Conservation (phyloP, 805 yeast genomes). For the Kluyveromyces lactis region DNA sequence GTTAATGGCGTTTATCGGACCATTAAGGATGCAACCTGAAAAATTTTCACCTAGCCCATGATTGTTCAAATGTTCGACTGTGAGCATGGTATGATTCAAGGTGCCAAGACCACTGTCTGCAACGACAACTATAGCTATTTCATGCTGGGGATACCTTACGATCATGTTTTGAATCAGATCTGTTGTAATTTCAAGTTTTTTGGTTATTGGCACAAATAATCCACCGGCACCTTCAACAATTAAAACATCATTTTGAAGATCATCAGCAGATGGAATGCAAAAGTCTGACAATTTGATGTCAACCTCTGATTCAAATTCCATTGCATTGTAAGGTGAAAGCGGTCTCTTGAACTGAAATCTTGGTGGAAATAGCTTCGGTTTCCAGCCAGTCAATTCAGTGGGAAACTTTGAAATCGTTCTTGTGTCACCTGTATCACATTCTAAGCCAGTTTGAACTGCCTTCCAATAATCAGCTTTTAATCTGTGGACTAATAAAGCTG, state of each 20-base stretch:
- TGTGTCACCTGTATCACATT: conserved; percentile 23
- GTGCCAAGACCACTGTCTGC: conserved; percentile 27
- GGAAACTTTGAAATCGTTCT: conserved; percentile 8
- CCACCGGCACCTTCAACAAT: conserved; percentile 29
- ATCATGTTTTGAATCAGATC: conserved; percentile 14
- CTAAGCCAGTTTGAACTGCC: conserved; percentile 27
- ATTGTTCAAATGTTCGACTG: conserved; percentile 17
- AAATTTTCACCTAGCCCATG: conserved; percentile 13
- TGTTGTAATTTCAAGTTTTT: conserved; percentile 16
- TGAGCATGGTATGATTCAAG: conserved; percentile 24
- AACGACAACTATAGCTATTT: conserved; percentile 19
- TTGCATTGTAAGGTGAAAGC: conserved; percentile 25
- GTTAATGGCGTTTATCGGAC: conserved; percentile 17
- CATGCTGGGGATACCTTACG: neutral
- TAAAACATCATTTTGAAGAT: conserved; percentile 8
- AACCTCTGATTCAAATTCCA: conserved; percentile 13
- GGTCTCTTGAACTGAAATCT: conserved; percentile 17
- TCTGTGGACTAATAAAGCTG: conserved; percentile 18
- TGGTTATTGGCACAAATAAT: conserved; percentile 23
- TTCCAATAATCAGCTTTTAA: conserved; percentile 28
- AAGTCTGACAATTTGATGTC: conserved; percentile 14
- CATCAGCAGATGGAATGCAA: conserved; percentile 11
- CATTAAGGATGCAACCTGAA: conserved; percentile 22
- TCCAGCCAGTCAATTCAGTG: conserved; percentile 6
- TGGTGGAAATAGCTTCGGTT: conserved; percentile 12